These are phyloP conservation scores for Rhynchosporium secalis DNA, from an alignment of 2,329 filamentous ascomycete genomes.

Conservation along the genomic window DNA sequence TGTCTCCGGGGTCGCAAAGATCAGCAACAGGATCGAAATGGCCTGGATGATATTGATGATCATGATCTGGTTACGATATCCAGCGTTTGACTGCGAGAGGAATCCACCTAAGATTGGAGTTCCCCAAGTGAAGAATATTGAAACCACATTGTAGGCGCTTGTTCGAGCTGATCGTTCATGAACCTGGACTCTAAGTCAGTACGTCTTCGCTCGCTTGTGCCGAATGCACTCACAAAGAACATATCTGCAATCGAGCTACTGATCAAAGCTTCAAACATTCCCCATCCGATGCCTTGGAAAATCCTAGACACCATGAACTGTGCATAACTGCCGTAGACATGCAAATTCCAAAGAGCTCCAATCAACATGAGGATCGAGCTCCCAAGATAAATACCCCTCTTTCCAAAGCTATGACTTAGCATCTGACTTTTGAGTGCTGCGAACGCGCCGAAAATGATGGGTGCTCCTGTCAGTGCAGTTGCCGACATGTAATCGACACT, in stretches of 20 bases:
- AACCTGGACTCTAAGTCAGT: constrained; percentile 45
- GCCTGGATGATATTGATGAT: constrained; percentile 52
- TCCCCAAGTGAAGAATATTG: constrained; percentile 52
- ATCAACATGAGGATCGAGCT: constrained; percentile 49
- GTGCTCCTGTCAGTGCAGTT: constrained; percentile 53
- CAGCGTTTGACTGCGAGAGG: constrained; percentile 44
- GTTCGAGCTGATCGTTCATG: constrained; percentile 52
- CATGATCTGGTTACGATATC: constrained; percentile 52
- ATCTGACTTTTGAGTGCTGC: constrained; percentile 47
- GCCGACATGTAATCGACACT: constrained; percentile 49
- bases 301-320: constrained; percentile 54
- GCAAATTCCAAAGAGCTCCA: constrained; percentile 53
- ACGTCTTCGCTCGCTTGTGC: neutral
- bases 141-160: constrained; percentile 48
- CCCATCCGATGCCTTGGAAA: constrained; percentile 60
- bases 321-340: constrained; percentile 44
- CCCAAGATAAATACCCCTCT: constrained; percentile 53
- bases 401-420: constrained; percentile 51
- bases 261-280: constrained; percentile 56
- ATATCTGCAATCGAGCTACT: constrained; percentile 56
- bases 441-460: constrained; percentile 51
- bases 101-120: constrained; percentile 55
- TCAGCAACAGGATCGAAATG: constrained; percentile 49
- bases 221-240: constrained; percentile 50
- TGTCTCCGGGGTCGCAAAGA: constrained; percentile 54